These are phyloP conservation scores for Noccaea caerulescens DNA, from an alignment of 345 rosid genomes.

Conservation along the genomic window DNA sequence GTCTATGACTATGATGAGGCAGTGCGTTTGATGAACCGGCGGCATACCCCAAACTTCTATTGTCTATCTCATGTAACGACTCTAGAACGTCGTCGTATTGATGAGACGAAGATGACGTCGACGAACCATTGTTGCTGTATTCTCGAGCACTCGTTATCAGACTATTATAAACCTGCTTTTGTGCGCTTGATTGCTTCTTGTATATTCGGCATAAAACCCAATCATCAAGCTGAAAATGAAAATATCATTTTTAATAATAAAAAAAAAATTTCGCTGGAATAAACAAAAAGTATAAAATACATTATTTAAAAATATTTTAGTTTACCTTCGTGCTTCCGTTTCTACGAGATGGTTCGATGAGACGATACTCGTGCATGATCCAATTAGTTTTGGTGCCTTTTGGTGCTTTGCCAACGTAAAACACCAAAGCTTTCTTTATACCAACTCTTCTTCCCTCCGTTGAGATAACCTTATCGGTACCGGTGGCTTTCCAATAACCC, in stretches of 20 bases:
- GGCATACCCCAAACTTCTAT: conserved; percentile 42
- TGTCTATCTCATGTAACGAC: conserved; percentile 64
- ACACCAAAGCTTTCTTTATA: conserved; percentile 90
- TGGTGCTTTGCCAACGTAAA: conserved; percentile 91
- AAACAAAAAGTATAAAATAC: not conserved
- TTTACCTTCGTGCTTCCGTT: conserved; percentile 73
- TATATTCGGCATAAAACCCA: conserved; percentile 97
- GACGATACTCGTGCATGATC: conserved; percentile 99
- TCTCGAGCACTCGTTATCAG: conserved; percentile 56
- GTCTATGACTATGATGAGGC: conserved; percentile 46
- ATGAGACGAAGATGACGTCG: conserved; percentile 68
- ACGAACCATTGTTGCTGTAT: conserved; percentile 62
- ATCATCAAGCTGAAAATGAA: conserved; percentile 70
- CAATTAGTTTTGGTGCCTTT: conserved; percentile 97
- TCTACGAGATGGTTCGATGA: conserved; percentile 60
- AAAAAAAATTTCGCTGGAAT: not conserved
- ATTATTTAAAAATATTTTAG: no score
- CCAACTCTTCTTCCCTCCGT: conserved; percentile 82
- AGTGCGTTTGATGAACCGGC: conserved; percentile 46
- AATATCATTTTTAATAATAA: not conserved
- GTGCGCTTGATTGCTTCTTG: conserved; percentile 72
- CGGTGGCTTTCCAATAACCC: conserved; percentile 99
- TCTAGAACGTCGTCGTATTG: conserved; percentile 78
- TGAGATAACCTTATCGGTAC: conserved; percentile 80
- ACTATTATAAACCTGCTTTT: conserved; percentile 47